Base-by-base conservation (phyloP, 2,329 filamentous ascomycete genomes). In the Podosphaera xanthii region DNA sequence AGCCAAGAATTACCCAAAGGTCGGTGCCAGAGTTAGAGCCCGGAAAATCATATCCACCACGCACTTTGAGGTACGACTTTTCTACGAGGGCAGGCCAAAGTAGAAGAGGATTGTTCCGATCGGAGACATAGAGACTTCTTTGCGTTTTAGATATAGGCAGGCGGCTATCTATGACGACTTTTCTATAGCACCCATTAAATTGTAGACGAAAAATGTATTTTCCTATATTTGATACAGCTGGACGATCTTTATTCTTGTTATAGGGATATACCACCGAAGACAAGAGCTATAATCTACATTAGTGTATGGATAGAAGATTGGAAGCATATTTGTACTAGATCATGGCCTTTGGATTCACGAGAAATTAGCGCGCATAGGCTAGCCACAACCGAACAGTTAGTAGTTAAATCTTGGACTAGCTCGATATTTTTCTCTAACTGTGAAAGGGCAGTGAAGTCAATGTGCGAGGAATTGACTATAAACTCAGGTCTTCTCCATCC, bases 21-120 rank as follows among this genome's bases (percentile, higher is more conserved):
- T 98, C 92, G 2, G 91, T 97, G 9, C 88, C 90, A 0, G 91
- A 97, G 69, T 97, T 97, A 67, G 92, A 97, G 6, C 92, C 92
- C 0, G 92, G 91, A 64, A 98, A 98, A 67, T 98, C 90, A 69
- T 98, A 98, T 40, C 92, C 92, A 35, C 92, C 92, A 59, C 91
- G 81, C 9, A 97, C 81, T 73, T 97, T 98, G 1, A 98, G 75
- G 65, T 98, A 98, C 0, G 92, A 92, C 69, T 98, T 98, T 69
- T 98, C 92, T 14, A 97, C 74, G 3, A 98, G 75, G 1, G 91
- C 89, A 4, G 92, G 92, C 89, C 91, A 97, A 12, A 97, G 72
- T 12, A 94, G 75, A n/a, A 73, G 76, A 3, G 86, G 84, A 63
- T 95, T 89, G 49, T 83, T 83, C 42, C 88, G 80, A 66, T 97